Evolutionary conservation across 805 yeast genomes (phyloP).

Genomic region (Scheffersomyces coipomensis): DNA sequence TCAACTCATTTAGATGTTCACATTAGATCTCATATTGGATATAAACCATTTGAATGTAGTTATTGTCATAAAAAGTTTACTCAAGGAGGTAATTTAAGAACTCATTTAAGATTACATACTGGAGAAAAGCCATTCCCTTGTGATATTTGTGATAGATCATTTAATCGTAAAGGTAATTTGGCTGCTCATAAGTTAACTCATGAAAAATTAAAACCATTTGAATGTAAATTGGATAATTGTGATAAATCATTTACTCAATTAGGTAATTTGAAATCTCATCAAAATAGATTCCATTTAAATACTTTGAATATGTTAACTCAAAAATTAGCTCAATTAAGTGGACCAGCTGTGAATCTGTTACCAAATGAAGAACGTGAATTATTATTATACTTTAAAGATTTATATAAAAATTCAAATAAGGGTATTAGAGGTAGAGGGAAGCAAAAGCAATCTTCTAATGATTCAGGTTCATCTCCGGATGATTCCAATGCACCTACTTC

Average conservation of each 20-base stretch:
- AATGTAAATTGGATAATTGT: slow-evolving; percentile 79
- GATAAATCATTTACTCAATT: slow-evolving; percentile 84
- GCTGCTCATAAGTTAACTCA: slow-evolving; percentile 88
- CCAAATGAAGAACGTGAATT: slow-evolving; percentile 67
- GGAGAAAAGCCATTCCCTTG: slow-evolving; percentile 91
- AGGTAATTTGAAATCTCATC: slow-evolving; percentile 93
- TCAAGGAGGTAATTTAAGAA: slow-evolving; percentile 86
- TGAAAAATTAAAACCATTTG: slow-evolving; percentile 71
- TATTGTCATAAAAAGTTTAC: slow-evolving; percentile 81
- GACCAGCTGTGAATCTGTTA: slow-evolving; percentile 44
- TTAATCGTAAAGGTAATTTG: slow-evolving; percentile 88
- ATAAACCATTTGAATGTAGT: slow-evolving; percentile 77
- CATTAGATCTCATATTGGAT: slow-evolving; percentile 82
- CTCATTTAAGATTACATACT: slow-evolving; percentile 83
- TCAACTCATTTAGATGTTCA: slow-evolving; percentile 92
- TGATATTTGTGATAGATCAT: slow-evolving; percentile 68
- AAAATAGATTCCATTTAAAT: slow-evolving; percentile 79
- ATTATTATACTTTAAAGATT: slow-evolving; percentile 72
- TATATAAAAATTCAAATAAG: slow-evolving; percentile 85
- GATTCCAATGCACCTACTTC: background rate
- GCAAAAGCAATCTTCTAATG: slow-evolving; percentile 3
- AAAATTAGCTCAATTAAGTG: slow-evolving; percentile 58
- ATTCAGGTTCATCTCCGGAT: background rate
- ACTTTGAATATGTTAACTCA: slow-evolving; percentile 68
- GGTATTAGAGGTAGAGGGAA: slow-evolving; percentile 93